Evolutionary conservation across 106 monocot species (phyloP), one percentile per base, ranked within the genome.

Genomic region (Dioscorea zingiberensis): DNA sequence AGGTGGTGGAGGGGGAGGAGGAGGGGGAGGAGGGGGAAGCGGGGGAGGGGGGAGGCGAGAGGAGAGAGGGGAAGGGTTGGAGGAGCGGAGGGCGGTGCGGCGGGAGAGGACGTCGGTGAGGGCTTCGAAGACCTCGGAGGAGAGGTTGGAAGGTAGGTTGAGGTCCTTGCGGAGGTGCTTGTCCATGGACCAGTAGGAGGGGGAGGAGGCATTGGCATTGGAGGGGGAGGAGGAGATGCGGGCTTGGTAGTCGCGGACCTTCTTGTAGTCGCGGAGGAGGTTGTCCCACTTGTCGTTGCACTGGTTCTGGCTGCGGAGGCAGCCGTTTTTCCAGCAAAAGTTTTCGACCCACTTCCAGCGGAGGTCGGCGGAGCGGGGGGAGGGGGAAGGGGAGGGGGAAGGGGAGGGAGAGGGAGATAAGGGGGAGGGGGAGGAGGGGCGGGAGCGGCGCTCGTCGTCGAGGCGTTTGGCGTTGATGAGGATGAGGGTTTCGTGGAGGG

Each of bases 261-360:
- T 91, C 78, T 86, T 91, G 78, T 86, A 91, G 75, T 86, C 90
- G 46, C 90, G 69, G 58, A 91, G 73, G 44, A 91, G 86, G 70
- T 91, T 91, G 73, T 91, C 90, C 90, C 90, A 91, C 75, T 84
- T 86, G 77, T 91, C 90, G 65, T 91, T 91, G 80, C 90, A 84
- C 74, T 87, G 87, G 77, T 92, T 92, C 76, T 92, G 87, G 73
- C 87, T 92, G 18, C 87, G 73, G 18, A 71, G 68, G 68, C 87
- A 87, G 17, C 77, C 82, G 54, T 82, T 58, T 18, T 58, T 63
- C 81, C 87, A 92, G 82, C 87, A 92, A 76, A 84, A 80, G 71
- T 87, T 81, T 78, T 87, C 87, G 32, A 92, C 81, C 87, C 87
- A 87, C 72, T 87, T 92, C 86, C 87, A 92, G 76, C 87, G 63